Evolutionary conservation across 2,329 filamentous ascomycete genomes (phyloP), one percentile per base, ranked within the genome.

Genomic region (Paraphaeosphaeria minitans): DNA sequence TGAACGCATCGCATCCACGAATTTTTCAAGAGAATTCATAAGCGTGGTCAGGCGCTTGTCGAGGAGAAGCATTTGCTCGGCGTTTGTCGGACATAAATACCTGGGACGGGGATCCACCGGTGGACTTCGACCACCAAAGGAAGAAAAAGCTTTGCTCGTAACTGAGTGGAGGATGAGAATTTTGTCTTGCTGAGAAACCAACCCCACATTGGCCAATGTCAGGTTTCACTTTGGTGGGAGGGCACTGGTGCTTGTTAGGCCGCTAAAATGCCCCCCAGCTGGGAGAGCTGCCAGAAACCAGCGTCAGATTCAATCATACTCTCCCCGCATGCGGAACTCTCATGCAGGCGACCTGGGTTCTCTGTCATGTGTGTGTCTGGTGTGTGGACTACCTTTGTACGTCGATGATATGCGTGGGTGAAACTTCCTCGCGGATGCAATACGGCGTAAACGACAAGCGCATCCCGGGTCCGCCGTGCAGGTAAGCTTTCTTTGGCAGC

Each of bases 401-500:
- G 51, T 46, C 27, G 6, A 45, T 45, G 35, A 31, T 42, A 19
- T 29, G 35, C 29, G 6, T 29, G 33, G 14, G 22, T 50, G 29
- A 52, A n/a, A 29, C 35, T 52, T 24, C 5, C 6, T 19, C 35
- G 33, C 29, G 45, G 45, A 48, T 48, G 35, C 35, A 16, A 37
- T 14, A 5, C 39, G 6, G 19, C 19, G 46, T n/a, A 35, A n/a
- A 42, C 35, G 49, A 13, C 35, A 50, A 42, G 49, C 35, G 49
- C 35, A 42, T 19, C 41, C 22, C 33, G 21, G 14, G 35, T 19
- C 33, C 49, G n/a, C n/a, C 27, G 39, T 24, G 16, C 9, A 53
- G 41, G 51, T 46, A 53, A 35, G 39, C 51, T 53, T 53, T 53
- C 51, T 37, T 46, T 53, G 19, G n/a, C 51, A 12, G 43, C 50